Base-by-base conservation (phyloP, 2,329 filamentous ascomycete species). In the Nemania sp. region DNA sequence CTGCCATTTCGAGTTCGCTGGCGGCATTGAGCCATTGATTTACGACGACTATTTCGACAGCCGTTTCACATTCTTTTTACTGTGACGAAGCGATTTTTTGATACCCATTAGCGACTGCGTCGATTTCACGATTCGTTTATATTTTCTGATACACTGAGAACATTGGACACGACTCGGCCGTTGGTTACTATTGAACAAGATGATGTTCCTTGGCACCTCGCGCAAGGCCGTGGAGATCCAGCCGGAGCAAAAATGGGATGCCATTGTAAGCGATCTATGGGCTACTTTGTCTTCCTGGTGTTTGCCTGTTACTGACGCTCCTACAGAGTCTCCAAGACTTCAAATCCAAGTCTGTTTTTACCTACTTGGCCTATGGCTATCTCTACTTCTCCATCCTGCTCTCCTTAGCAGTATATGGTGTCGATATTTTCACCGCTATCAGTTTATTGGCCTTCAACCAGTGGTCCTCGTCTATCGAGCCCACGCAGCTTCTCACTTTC, bases 181-280 rank as follows among this genome's bases (percentile, higher is more conserved):
- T 45, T 57, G 22, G 32, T 66, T 62, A 49, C 62, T 52, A 70
- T 64, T 53, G 43, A 29, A 56, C 78, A 87, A 76, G 57, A 93
- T 94, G 92, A 85, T 69, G 66, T 70, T 87, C 73, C 92, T 90
- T 77, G 84, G 88, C 73, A 87, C 88, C 73, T 82, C 86, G 59
- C 84, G 84, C 65, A 91, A 92, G 77, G 79, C 84, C 77, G 86
- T 85, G 72, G 86, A 91, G 70, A 87, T 95, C 70, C 86, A 88
- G 70, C 90, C 92, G 68, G 95, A 98, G 81, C 93, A 96, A 82
- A 92, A 94, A 85, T 98, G 95, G 95, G 93, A 94, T 76, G 97
- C 94, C 79, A 94, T 98, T 78, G 92, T 93, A 82, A 77, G 91
- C 82, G 5, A 49, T 59, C 5, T 6, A 54, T 57, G 15, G 5